Evolutionary conservation across 352 stramenopile species (phyloP).

Genomic region (Thraustochytrium sp.): DNA sequence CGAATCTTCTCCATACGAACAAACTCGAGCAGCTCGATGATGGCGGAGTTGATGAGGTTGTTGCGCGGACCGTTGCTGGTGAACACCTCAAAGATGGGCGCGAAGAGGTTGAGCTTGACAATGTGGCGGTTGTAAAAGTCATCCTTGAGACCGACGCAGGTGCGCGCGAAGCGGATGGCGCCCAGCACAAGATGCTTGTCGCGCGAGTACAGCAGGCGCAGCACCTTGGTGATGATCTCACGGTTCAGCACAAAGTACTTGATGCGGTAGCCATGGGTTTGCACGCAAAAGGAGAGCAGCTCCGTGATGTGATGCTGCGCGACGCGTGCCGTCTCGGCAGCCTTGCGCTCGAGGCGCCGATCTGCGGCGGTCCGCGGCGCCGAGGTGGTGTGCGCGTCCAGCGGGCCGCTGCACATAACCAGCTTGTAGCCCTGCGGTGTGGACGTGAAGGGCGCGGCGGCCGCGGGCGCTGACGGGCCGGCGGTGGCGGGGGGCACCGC

Average conservation of each 20-base stretch:
- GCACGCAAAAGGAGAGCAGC: conserved; percentile 69
- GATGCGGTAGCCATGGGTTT: conserved; percentile 69
- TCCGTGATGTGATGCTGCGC: conserved; percentile 61
- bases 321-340: conserved; percentile 44
- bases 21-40: conserved; percentile 57
- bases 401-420: conserved; percentile 16
- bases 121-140: conserved; percentile 79
- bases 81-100: conserved; percentile 67
- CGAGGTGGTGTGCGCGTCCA: conserved; percentile 20
- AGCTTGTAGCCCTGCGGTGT: conserved; percentile 38
- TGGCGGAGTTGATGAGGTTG: conserved; percentile 62
- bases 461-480: neutral
- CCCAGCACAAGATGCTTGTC: conserved; percentile 51
- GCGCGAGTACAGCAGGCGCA: conserved; percentile 57
- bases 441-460: neutral
- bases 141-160: conserved; percentile 71
- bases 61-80: conserved; percentile 60
- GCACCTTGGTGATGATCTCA: conserved; percentile 59
- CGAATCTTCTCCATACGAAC: conserved; percentile 48
- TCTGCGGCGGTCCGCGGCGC: neutral
- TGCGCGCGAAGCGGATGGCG: conserved; percentile 59
- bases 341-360: neutral
- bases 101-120: conserved; percentile 70
- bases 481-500: neutral
- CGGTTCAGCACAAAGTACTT: conserved; percentile 71